Conservation (phyloP, 371 early-diverging fungal genomes). For the Antonospora locustae region DNA sequence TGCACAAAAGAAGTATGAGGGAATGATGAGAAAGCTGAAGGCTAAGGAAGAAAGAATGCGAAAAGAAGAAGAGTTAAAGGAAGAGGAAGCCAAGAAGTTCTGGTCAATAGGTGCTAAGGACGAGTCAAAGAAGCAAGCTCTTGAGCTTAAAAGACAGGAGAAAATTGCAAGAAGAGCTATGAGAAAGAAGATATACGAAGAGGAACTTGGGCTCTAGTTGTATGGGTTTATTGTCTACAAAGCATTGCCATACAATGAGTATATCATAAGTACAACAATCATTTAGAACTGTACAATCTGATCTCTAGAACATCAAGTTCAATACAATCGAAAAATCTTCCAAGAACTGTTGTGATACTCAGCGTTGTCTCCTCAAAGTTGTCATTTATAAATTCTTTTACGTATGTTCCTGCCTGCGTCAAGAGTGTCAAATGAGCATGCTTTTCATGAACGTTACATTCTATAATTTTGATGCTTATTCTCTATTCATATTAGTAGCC, state of each 20-base stretch:
- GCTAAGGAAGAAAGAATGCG: conserved; percentile 22
- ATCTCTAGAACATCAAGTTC: conserved; percentile 70
- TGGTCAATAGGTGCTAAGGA: conserved; percentile 39
- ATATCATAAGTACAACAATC: too few relatives aligned
- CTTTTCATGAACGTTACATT: too few relatives aligned
- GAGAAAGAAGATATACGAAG: neutral
- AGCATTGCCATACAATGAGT: too few relatives aligned
- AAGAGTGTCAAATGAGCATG: too few relatives aligned
- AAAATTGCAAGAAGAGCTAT: too few relatives aligned
- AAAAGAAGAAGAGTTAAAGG: conserved; percentile 20
- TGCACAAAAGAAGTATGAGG: conserved; percentile 31
- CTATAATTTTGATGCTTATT: too few relatives aligned
- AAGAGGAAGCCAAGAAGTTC: conserved; percentile 16
- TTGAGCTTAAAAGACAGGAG: neutral
- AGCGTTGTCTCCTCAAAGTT: conserved; percentile 78
- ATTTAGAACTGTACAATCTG: conserved; percentile 53
- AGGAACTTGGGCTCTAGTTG: too few relatives aligned
- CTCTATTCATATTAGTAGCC: too few relatives aligned
- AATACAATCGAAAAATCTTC: conserved; percentile 60
- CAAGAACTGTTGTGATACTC: conserved; percentile 60
- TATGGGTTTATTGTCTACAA: too few relatives aligned
- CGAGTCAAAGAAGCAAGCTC: conserved; percentile 3
- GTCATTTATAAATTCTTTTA: conserved; percentile 91
- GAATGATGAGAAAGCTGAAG: conserved; percentile 25
- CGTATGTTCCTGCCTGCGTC: conserved; percentile 72